Percentiles rank a stretch among this genome's conserved stretches.
Evolutionary conservation across 257 asterid species (phyloP).

Genomic region (Verbena officinalis): DNA sequence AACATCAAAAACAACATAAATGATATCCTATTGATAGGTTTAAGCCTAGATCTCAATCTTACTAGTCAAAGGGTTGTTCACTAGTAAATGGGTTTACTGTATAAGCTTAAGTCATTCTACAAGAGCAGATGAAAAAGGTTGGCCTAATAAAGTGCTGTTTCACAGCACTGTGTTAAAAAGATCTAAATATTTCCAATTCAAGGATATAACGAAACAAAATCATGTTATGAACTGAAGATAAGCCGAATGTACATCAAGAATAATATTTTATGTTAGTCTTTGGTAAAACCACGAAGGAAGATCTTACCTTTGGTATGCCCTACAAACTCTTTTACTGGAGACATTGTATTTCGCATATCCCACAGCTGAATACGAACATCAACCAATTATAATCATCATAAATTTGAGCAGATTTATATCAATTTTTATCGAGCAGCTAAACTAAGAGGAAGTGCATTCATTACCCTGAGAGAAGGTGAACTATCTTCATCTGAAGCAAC

Average conservation of each 20-base stretch:
- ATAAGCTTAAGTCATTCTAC: background rate
- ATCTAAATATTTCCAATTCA: background rate
- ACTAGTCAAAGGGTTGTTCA: background rate
- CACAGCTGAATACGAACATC: conserved; percentile 66
- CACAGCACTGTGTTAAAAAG: background rate
- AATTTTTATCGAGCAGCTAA: background rate
- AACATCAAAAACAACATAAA: background rate
- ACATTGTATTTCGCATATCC: conserved; percentile 89
- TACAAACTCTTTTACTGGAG: conserved; percentile 89
- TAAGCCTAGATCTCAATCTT: background rate
- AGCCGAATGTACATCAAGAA: background rate
- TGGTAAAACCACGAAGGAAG: conserved; percentile 22
- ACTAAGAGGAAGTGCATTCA: conserved; percentile 12
- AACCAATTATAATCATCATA: conserved; percentile 13
- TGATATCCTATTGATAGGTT: background rate
- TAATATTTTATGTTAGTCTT: background rate
- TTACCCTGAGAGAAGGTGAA: conserved; percentile 65
- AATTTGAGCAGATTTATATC: background rate
- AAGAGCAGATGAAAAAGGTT: background rate
- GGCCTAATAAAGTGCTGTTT: background rate
- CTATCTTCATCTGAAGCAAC: conserved; percentile 78
- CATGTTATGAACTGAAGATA: background rate
- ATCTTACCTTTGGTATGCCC: conserved; percentile 93
- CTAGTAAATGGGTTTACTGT: background rate
- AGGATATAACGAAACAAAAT: background rate